Evolutionary conservation across 2,329 filamentous ascomycete species (phyloP).

Genomic region (Alternaria postmessia): DNA sequence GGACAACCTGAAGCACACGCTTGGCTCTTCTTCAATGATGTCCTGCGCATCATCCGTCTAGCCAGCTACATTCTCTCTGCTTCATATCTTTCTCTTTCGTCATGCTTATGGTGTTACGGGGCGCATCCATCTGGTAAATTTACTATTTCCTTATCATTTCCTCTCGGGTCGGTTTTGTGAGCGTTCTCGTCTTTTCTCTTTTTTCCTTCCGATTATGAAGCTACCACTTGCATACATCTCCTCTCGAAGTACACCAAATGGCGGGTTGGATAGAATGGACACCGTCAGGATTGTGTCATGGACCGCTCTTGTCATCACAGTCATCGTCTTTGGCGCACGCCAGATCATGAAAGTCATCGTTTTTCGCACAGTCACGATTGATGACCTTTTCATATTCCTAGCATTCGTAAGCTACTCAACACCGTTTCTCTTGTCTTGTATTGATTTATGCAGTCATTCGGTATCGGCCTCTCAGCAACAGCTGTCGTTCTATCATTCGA

Average conservation of each 20-base stretch:
- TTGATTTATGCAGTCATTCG: conserved; percentile 35
- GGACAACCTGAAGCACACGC: not conserved
- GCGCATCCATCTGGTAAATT: conserved; percentile 4
- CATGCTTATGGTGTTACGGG: conserved; percentile 17
- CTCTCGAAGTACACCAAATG: conserved; percentile 12
- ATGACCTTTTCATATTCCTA: conserved; percentile 42
- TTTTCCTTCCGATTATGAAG: conserved; percentile 19
- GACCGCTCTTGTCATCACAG: conserved; percentile 31
- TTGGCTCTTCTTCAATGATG: not conserved
- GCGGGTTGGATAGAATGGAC: conserved; percentile 26
- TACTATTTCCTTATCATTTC: conserved; percentile 22
- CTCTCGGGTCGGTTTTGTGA: conserved; percentile 15
- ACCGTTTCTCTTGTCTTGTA: no score
- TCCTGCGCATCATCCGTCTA: not conserved
- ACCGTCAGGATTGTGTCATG: conserved; percentile 39
- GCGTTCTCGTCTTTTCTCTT: conserved; percentile 2
- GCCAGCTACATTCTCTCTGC: not conserved
- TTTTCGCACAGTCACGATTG: conserved; percentile 32
- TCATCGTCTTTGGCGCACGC: conserved; percentile 36
- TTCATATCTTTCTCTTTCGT: conserved; percentile 6
- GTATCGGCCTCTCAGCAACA: conserved; percentile 38
- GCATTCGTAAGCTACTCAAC: conserved; percentile 35
- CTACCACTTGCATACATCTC: conserved; percentile 18
- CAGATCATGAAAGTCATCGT: conserved; percentile 38
- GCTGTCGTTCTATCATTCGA: conserved; percentile 35